Conservation (phyloP, 768 basidiomycete species). For the Tremella yokohamensis region DNA sequence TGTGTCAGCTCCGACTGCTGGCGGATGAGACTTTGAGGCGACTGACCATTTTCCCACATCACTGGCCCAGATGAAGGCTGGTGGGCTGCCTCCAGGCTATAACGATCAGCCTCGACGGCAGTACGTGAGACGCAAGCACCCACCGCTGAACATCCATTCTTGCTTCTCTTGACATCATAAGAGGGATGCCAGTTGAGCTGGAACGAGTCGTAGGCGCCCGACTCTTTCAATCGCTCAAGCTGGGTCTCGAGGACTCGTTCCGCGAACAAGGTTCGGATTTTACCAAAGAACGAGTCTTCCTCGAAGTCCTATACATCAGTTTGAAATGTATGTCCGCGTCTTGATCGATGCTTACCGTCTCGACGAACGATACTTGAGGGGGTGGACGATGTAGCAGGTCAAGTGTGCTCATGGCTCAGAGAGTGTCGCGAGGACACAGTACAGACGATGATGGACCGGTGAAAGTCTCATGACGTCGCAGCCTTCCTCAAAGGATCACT, state of each 20-base stretch:
- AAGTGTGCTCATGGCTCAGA: too few species aligned
- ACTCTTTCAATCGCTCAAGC: conserved; percentile 31
- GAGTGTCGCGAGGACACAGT: too few species aligned
- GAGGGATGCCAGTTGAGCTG: conserved; percentile 30
- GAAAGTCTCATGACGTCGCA: too few species aligned
- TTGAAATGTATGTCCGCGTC: neutral
- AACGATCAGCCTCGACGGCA: neutral
- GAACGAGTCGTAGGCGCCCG: conserved; percentile 35
- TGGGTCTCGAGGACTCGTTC: conserved; percentile 34
- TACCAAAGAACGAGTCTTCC: conserved; percentile 28
- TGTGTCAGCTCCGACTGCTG: neutral
- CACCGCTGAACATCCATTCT: conserved; percentile 19
- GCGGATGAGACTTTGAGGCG: neutral
- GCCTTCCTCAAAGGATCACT: too few species aligned
- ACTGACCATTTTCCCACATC: conserved; percentile 38
- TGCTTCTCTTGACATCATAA: conserved; percentile 24
- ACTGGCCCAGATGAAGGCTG: conserved; percentile 33
- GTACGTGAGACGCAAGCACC: neutral
- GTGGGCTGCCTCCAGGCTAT: conserved; percentile 24
- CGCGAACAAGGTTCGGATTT: conserved; percentile 25
- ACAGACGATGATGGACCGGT: too few species aligned
- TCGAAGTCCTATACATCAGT: conserved; percentile 12
- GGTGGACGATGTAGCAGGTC: too few species aligned
- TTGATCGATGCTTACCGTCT: too few species aligned
- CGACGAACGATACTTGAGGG: too few species aligned